phyloP scores from a whole-genome alignment of 2,329 filamentous ascomycete genomes.

The Penicillium sp. region DNA sequence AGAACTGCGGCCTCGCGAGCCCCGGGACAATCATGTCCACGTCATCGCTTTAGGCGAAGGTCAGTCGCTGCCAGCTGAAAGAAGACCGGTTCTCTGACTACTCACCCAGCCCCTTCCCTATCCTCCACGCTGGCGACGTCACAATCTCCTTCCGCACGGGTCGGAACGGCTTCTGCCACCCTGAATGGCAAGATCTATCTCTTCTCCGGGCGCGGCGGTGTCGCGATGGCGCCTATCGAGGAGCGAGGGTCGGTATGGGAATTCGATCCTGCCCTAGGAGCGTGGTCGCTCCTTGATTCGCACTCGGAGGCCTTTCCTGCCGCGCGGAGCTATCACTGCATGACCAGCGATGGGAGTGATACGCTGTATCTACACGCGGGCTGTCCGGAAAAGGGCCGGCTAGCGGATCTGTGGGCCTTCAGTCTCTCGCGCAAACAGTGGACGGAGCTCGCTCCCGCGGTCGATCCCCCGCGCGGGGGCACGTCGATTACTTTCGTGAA shows the following conservation, averaged over 20 bases:
- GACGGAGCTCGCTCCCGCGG: slow-evolving; percentile 65
- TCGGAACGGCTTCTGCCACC: slow-evolving; percentile 69
- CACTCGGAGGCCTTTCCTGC: slow-evolving; percentile 52
- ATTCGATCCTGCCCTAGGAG: slow-evolving; percentile 62
- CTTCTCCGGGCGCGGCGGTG: slow-evolving; percentile 73
- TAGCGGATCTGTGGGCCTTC: slow-evolving; percentile 76
- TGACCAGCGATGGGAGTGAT: slow-evolving; percentile 60
- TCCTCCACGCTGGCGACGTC: slow-evolving; percentile 8
- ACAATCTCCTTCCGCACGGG: slow-evolving; percentile 60
- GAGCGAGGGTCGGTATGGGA: slow-evolving; percentile 74
- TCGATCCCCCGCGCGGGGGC: slow-evolving; percentile 64
- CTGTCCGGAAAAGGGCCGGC: slow-evolving; percentile 60
- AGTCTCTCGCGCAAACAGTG: slow-evolving; percentile 63
- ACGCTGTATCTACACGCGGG: slow-evolving; percentile 76
- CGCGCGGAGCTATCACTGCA: slow-evolving; percentile 68
- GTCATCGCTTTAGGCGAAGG: slow-evolving; percentile 52
- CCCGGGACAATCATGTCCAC: slow-evolving; percentile 71
- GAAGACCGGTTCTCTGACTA: neutral
- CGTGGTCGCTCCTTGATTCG: slow-evolving; percentile 62
- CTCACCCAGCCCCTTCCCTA: neutral
- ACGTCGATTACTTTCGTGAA: slow-evolving; percentile 63
- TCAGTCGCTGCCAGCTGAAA: slow-evolving; percentile 11
- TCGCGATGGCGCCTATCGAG: slow-evolving; percentile 67
- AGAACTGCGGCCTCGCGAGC: slow-evolving; percentile 63
- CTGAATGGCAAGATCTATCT: slow-evolving; percentile 71